Evolutionary conservation across 306 rosid species (phyloP).

Genomic region (Quercus rubra): DNA sequence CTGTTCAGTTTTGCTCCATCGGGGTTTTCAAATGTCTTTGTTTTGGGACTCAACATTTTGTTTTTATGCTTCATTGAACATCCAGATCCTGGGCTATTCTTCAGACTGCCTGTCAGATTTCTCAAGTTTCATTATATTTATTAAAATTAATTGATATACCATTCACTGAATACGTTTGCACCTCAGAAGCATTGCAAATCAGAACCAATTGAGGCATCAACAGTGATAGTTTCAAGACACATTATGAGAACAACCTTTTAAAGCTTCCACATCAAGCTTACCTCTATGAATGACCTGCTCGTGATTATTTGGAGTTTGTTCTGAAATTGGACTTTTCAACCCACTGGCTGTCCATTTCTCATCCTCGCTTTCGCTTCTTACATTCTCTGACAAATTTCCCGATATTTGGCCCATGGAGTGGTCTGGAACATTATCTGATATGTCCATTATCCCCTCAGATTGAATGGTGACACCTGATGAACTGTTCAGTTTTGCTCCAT

Average conservation of each 20-base stretch:
- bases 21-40: conserved; percentile 17
- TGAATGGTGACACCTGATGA: conserved; percentile 18
- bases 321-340: conserved; percentile 10
- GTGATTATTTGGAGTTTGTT: neutral
- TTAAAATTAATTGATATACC: neutral
- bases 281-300: conserved; percentile 2
- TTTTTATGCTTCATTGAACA: conserved; percentile 7
- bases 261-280: neutral
- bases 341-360: neutral
- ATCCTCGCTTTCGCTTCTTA: conserved; percentile 14
- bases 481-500: conserved; percentile 20
- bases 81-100: conserved; percentile 19
- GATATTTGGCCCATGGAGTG: conserved; percentile 14
- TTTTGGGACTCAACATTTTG: conserved; percentile 11
- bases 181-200: neutral
- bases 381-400: neutral
- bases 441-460: conserved; percentile 14
- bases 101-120: conserved; percentile 12
- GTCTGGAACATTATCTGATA: conserved; percentile 6
- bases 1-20: conserved; percentile 22
- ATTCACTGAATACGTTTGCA: conserved; percentile 1
- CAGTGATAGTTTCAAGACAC: too few relatives aligned
- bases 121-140: conserved; percentile 17
- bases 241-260: neutral
- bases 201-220: too few relatives aligned